phyloP scores from a whole-genome alignment of 352 stramenopile species.

The Phytopythium helicoides region DNA sequence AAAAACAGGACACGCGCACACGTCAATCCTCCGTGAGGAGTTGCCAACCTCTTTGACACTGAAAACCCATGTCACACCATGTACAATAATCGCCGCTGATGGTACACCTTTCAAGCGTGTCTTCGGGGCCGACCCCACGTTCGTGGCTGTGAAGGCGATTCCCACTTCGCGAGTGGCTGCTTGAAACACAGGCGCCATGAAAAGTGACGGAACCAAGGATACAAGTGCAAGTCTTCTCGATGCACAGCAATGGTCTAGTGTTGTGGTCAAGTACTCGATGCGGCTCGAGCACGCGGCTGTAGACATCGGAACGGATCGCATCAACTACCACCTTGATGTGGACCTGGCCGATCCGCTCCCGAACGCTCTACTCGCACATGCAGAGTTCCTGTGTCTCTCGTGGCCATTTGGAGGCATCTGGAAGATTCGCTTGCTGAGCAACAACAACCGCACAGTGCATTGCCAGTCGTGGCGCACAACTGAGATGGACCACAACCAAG shows the following conservation, averaged over 20 bases:
- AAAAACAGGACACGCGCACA: no score
- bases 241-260: slow-evolving; percentile 43
- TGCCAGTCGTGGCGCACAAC: slow-evolving; percentile 53
- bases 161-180: no score
- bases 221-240: slow-evolving; percentile 8
- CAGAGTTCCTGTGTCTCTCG: slow-evolving; percentile 40
- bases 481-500: slow-evolving; percentile 35
- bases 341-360: slow-evolving; percentile 41
- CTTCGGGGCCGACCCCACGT: no score
- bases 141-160: no score
- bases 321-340: slow-evolving; percentile 44
- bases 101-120: no score
- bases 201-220: no score
- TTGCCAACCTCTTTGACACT: no score
- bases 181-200: no score
- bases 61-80: no score
- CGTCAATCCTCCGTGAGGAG: no score
- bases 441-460: slow-evolving; percentile 25
- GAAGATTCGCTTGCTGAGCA: slow-evolving; percentile 35
- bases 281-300: slow-evolving; percentile 43
- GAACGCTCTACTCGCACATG: slow-evolving; percentile 22
- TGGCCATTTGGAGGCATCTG: slow-evolving; percentile 53
- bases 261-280: slow-evolving; percentile 36
- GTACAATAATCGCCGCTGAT: no score
- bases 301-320: slow-evolving; percentile 40